A percentile compares a stretch with the other conserved stretches of the same genome.
Evolutionary conservation across 805 yeast species (phyloP).

Genomic region (Lipomyces yamadae): DNA sequence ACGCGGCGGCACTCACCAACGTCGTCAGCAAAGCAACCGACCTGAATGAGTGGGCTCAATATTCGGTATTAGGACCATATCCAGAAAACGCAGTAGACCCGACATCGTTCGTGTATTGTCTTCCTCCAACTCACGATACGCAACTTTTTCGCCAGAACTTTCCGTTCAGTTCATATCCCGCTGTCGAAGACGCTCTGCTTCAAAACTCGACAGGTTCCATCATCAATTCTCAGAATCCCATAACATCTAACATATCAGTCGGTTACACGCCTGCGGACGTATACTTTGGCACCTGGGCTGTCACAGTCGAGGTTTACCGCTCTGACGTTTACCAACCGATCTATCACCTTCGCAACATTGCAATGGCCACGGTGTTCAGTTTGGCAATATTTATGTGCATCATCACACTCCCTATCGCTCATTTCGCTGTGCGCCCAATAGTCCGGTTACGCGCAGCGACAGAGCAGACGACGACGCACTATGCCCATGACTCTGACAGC

Average conservation of each 20-base stretch:
- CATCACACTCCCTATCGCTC: constrained; percentile 81
- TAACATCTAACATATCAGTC: constrained; percentile 54
- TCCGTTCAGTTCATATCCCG: constrained; percentile 40
- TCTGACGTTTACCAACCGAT: constrained; percentile 66
- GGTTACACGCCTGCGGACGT: constrained; percentile 60
- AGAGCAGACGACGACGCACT: constrained; percentile 55
- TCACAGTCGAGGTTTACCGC: constrained; percentile 68
- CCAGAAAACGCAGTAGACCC: constrained; percentile 41
- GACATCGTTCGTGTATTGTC: constrained; percentile 41
- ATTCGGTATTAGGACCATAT: constrained; percentile 34
- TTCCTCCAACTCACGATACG: constrained; percentile 27
- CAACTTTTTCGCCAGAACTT: constrained; percentile 32
- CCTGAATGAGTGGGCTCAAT: constrained; percentile 32
- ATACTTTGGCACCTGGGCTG: constrained; percentile 65
- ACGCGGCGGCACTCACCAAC: constrained; percentile 52
- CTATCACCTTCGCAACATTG: constrained; percentile 63
- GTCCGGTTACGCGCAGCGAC: constrained; percentile 80
- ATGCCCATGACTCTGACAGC: constrained; percentile 2
- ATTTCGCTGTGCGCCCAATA: constrained; percentile 83
- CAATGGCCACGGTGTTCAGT: constrained; percentile 77
- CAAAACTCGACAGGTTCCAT: constrained; percentile 53
- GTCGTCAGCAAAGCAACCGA: constrained; percentile 51
- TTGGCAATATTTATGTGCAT: constrained; percentile 74
- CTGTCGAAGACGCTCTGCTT: constrained; percentile 47
- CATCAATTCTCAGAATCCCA: constrained; percentile 48